Evolutionary conservation across 2,329 filamentous ascomycete genomes (phyloP).

Genomic region (Colletotrichum sublineola): DNA sequence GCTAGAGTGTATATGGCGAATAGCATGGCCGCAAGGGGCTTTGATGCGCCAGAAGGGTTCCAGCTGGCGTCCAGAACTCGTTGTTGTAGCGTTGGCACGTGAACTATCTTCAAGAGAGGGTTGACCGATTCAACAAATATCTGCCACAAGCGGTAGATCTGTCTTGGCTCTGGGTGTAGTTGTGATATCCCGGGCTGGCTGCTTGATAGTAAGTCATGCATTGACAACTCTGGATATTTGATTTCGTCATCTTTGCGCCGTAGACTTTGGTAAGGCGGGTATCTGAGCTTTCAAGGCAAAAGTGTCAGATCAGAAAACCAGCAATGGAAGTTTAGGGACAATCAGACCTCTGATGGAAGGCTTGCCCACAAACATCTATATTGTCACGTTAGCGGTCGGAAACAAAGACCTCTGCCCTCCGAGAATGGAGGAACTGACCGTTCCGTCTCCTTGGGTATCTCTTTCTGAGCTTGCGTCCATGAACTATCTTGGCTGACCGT

Average conservation of each 20-base stretch:
- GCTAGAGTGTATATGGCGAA: conserved; percentile 49
- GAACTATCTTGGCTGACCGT: background rate
- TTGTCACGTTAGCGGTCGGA: background rate
- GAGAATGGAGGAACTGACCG: background rate
- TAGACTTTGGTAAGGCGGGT: conserved; percentile 43
- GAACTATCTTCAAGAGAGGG: conserved; percentile 50
- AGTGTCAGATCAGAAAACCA: background rate
- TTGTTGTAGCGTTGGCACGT: conserved; percentile 50
- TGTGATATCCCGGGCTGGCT: background rate
- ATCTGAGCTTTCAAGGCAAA: conserved; percentile 2
- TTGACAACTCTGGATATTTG: conserved; percentile 33
- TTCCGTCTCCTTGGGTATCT: background rate
- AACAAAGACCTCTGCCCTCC: background rate
- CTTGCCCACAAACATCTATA: conserved; percentile 22
- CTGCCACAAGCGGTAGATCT: conserved; percentile 51
- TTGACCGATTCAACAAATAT: conserved; percentile 51
- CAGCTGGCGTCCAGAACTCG: conserved; percentile 49
- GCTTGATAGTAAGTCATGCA: conserved; percentile 29
- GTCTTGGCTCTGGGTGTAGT: conserved; percentile 49
- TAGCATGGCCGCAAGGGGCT: conserved; percentile 45
- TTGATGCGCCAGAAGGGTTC: conserved; percentile 42
- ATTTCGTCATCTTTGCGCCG: conserved; percentile 45
- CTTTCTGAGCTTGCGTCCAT: background rate
- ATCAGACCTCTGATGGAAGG: conserved; percentile 20
- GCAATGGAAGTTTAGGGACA: rapidly evolving